phyloP scores from a whole-genome alignment of 1,284 basidiomycete genomes.

The Sporisorium sorghi region DNA sequence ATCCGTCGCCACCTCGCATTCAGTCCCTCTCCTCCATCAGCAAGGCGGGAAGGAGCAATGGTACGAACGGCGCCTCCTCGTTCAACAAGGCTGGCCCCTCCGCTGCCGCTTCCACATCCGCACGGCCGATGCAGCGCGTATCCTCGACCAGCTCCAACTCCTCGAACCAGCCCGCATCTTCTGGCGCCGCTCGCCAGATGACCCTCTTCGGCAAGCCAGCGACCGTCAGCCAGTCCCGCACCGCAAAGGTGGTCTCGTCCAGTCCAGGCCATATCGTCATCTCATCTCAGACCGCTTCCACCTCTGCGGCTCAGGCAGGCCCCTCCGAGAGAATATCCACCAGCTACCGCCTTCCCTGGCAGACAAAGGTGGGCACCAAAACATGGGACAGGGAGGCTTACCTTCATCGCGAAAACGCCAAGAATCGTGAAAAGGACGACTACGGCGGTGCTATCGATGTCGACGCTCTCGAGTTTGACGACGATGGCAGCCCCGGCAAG shows the following conservation, averaged over 20 bases:
- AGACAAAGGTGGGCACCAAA: slow-evolving; percentile 38
- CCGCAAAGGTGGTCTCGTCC: slow-evolving; percentile 25
- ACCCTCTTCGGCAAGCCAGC: slow-evolving; percentile 41
- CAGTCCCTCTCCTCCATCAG: slow-evolving; percentile 16
- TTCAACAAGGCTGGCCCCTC: slow-evolving; percentile 12
- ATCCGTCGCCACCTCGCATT: slow-evolving; percentile 6
- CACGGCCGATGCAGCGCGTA: slow-evolving; percentile 28
- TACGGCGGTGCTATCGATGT: slow-evolving; percentile 27
- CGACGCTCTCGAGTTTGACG: slow-evolving; percentile 30
- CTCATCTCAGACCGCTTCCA: slow-evolving; percentile 38
- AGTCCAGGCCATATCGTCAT: slow-evolving; percentile 45
- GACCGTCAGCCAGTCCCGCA: slow-evolving; percentile 11
- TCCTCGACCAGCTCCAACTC: slow-evolving; percentile 18
- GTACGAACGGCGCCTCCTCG: slow-evolving; percentile 8
- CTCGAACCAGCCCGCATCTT: slow-evolving; percentile 29
- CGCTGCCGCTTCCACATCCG: slow-evolving; percentile 19
- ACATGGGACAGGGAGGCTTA: slow-evolving; percentile 53
- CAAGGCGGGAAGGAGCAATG: background rate
- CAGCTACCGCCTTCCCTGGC: slow-evolving; percentile 19
- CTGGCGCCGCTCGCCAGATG: slow-evolving; percentile 33
- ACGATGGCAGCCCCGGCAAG: slow-evolving; percentile 1
- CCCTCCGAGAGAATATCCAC: background rate
- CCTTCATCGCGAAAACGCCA: slow-evolving; percentile 42
- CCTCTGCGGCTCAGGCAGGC: background rate
- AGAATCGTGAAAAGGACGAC: slow-evolving; percentile 35